Conservation (phyloP, 2,329 filamentous ascomycete genomes). For the Stenocarpella maydis region DNA sequence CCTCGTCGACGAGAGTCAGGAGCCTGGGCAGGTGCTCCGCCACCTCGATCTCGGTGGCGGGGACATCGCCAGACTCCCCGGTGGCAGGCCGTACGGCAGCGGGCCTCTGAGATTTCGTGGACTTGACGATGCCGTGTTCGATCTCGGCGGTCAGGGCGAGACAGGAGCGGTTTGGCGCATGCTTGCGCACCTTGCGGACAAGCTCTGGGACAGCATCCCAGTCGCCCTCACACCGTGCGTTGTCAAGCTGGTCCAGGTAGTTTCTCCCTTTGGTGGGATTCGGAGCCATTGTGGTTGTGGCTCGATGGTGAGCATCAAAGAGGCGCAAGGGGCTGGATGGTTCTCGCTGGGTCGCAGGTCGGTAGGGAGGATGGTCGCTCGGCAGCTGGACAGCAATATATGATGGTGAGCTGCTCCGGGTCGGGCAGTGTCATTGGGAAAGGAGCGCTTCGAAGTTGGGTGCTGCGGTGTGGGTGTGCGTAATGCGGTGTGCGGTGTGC, state of each 20-base stretch:
- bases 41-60: slow-evolving; percentile 55
- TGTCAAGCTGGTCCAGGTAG: slow-evolving; percentile 85
- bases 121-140: slow-evolving; percentile 70
- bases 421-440: slow-evolving; percentile 16
- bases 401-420: slow-evolving; percentile 7
- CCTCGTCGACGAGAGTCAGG: slow-evolving; percentile 64
- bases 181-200: slow-evolving; percentile 92
- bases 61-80: slow-evolving; percentile 48
- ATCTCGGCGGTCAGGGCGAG: slow-evolving; percentile 74
- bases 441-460: slow-evolving; percentile 11
- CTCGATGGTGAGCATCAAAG: neutral
- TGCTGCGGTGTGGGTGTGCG: neutral
- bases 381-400: slow-evolving; percentile 5
- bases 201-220: slow-evolving; percentile 90
- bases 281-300: slow-evolving; percentile 36
- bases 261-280: slow-evolving; percentile 76
- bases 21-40: slow-evolving; percentile 59
- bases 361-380: slow-evolving; percentile 1
- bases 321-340: neutral
- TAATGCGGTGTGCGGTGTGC: neutral
- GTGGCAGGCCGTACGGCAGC: slow-evolving; percentile 47
- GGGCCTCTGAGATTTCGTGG: slow-evolving; percentile 52
- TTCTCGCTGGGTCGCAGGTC: slow-evolving; percentile 6
- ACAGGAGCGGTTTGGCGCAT: slow-evolving; percentile 84
- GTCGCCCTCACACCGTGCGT: slow-evolving; percentile 84